A percentile compares a stretch with the other conserved stretches of the same genome.
Conservation (phyloP, 2,329 filamentous ascomycete species). For the Trichoderma guizhouense region DNA sequence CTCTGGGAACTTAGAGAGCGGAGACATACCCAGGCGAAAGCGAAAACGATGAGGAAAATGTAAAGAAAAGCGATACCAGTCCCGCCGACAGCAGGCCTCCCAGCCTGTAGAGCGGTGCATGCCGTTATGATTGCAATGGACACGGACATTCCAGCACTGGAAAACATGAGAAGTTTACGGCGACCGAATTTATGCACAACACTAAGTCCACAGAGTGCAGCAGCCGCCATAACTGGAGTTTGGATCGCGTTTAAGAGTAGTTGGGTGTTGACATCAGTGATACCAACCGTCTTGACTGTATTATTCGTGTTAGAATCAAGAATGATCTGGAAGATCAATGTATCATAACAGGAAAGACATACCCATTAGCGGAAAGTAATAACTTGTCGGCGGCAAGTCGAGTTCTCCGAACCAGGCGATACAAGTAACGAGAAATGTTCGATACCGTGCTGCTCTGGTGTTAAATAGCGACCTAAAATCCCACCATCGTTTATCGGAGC, state of each 20-base stretch:
- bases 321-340: no score
- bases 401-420: constrained; percentile 4
- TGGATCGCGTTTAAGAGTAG: background rate
- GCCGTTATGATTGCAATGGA: background rate
- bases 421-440: background rate
- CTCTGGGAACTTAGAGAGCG: background rate
- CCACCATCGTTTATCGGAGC: background rate
- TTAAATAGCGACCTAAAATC: background rate
- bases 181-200: background rate
- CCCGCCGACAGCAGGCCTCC: background rate
- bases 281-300: background rate
- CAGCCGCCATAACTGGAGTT: background rate
- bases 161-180: constrained; percentile 6
- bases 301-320: background rate
- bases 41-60: background rate
- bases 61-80: background rate
- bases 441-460: constrained; percentile 1
- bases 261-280: background rate
- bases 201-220: background rate
- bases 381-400: background rate
- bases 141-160: background rate
- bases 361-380: background rate
- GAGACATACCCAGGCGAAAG: background rate
- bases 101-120: background rate
- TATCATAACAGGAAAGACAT: background rate